Evolutionary conservation across 2,329 filamentous ascomycete genomes (phyloP).

Genomic region (Cercospora berteroae): DNA sequence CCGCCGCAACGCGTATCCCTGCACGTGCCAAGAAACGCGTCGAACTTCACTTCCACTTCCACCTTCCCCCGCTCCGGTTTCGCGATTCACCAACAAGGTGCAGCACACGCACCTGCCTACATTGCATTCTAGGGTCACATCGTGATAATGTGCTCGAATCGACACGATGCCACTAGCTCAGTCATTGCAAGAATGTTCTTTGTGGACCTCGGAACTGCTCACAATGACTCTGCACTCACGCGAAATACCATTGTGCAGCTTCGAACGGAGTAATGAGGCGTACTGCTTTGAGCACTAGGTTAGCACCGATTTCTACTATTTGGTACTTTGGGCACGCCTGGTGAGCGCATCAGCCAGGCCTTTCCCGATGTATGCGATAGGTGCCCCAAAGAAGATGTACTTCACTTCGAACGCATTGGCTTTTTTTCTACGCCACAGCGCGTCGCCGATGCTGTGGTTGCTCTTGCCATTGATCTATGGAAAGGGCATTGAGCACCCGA

Average conservation of each 20-base stretch:
- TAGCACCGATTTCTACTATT: neutral
- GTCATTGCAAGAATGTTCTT: neutral
- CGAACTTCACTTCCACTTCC: neutral
- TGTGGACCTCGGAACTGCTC: neutral
- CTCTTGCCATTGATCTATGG: neutral
- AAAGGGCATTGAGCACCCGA: neutral
- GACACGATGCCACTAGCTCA: neutral
- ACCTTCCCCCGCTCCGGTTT: neutral
- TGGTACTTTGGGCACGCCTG: neutral
- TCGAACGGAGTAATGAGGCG: neutral
- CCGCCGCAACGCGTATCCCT: conserved; percentile 1
- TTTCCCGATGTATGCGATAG: neutral
- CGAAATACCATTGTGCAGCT: neutral
- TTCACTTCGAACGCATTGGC: neutral
- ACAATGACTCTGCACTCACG: neutral
- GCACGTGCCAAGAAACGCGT: neutral
- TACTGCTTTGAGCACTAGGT: neutral
- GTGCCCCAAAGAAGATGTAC: neutral
- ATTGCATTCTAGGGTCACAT: neutral
- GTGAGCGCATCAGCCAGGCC: neutral
- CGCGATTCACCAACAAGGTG: neutral
- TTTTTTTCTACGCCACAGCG: neutral
- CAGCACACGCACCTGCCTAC: neutral
- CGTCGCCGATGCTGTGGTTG: too few species aligned
- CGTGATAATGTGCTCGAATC: neutral